Evolutionary conservation across 1,284 basidiomycete genomes (phyloP).

Genomic region (Pseudozyma sp.): DNA sequence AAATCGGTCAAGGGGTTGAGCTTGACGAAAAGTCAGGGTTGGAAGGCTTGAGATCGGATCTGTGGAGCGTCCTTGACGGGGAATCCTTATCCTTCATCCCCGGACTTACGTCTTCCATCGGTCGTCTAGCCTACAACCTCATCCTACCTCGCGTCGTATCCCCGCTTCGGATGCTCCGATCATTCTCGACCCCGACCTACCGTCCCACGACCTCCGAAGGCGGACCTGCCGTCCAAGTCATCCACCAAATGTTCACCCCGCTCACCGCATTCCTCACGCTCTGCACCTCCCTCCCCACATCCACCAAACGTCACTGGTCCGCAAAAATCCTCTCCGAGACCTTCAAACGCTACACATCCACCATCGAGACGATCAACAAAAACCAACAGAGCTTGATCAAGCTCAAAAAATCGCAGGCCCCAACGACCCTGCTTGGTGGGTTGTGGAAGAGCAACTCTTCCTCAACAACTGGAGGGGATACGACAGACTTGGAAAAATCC

Average conservation of each 20-base stretch:
- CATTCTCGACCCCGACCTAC: constrained; percentile 83
- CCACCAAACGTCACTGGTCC: constrained; percentile 17
- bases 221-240: constrained; percentile 23
- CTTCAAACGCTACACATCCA: constrained; percentile 39
- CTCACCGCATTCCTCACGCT: constrained; percentile 19
- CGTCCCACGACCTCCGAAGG: constrained; percentile 74
- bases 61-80: constrained; percentile 6
- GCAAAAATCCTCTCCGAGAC: constrained; percentile 31
- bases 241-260: constrained; percentile 23
- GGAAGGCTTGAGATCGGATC: constrained; percentile 9
- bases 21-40: neutral
- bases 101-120: constrained; percentile 10
- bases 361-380: constrained; percentile 59
- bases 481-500: neutral
- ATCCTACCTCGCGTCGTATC: constrained; percentile 84
- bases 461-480: neutral
- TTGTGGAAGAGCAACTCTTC: constrained; percentile 12
- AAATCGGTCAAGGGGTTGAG: neutral
- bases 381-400: constrained; percentile 63
- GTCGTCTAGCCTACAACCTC: constrained; percentile 70
- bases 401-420: constrained; percentile 50
- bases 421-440: neutral
- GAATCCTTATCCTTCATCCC: constrained; percentile 39
- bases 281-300: neutral
- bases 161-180: constrained; percentile 84